These are phyloP conservation scores for Sclerotinia subarctica DNA, from an alignment of 2,329 filamentous ascomycete genomes.

Conservation along the genomic window DNA sequence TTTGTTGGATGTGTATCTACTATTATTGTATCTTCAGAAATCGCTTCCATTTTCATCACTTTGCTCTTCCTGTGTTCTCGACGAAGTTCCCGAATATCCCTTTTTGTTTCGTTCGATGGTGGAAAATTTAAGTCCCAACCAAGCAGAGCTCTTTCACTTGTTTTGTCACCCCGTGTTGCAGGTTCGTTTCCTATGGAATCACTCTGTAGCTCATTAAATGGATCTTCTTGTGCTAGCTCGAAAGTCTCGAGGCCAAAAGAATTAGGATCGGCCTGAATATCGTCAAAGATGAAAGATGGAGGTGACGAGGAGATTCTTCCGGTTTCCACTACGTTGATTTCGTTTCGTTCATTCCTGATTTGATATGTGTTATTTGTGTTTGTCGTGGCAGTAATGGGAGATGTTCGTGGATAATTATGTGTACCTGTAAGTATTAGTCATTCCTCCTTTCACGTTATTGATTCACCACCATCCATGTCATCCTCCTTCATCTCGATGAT, in stretches of 20 bases:
- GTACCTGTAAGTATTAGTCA: constrained; percentile 4
- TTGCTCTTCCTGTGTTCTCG: background rate
- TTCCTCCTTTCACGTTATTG: background rate
- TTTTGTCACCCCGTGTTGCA: background rate
- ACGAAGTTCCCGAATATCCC: background rate
- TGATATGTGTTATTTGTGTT: background rate
- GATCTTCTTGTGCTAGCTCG: background rate
- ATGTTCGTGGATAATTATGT: background rate
- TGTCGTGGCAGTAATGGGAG: background rate
- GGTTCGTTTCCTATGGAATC: background rate
- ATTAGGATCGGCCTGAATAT: too few species aligned
- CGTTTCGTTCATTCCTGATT: background rate
- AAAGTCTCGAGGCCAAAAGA: background rate
- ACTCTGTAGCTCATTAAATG: background rate
- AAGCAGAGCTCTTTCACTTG: background rate
- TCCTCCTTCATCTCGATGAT: background rate
- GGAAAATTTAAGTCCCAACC: background rate
- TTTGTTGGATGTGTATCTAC: background rate
- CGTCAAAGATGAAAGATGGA: background rate
- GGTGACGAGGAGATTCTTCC: too few species aligned
- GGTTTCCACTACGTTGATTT: rapidly evolving
- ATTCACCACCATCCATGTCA: background rate
- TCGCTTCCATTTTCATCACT: background rate
- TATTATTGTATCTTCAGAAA: background rate
- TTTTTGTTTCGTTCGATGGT: background rate